A percentile compares a stretch with the other conserved stretches of the same genome.
phyloP scores from a whole-genome alignment of 176 grass and related monocot genomes.

The Oryza rufipogon region DNA sequence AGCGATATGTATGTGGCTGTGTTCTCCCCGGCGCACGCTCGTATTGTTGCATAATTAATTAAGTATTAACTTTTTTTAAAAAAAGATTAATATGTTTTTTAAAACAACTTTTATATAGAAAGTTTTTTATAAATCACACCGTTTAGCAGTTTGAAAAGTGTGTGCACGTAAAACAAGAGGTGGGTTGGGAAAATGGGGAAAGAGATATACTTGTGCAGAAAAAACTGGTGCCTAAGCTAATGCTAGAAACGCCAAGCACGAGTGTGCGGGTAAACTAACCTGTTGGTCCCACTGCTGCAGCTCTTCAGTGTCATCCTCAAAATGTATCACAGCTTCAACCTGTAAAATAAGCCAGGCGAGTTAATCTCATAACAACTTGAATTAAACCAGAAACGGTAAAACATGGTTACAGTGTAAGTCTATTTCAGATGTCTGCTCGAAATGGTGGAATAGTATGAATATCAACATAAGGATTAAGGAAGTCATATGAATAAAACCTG shows the following conservation, averaged over 20 bases:
- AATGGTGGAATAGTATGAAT: background rate
- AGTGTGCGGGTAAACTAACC: conserved; percentile 41
- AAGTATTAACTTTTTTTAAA: too few species aligned
- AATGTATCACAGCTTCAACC: conserved; percentile 99
- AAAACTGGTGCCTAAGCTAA: background rate
- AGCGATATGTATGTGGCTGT: background rate
- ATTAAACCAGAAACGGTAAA: background rate
- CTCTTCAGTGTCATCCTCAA: conserved; percentile 95
- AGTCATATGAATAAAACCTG: conserved; percentile 52
- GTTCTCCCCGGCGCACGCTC: too few species aligned
- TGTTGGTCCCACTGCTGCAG: conserved; percentile 97
- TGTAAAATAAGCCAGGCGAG: conserved; percentile 26
- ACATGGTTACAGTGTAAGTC: background rate
- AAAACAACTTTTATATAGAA: too few species aligned
- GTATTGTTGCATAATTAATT: too few species aligned
- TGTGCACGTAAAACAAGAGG: too few species aligned
- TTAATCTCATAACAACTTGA: background rate
- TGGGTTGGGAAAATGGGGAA: too few species aligned
- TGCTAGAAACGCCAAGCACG: background rate
- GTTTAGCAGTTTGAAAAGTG: too few species aligned
- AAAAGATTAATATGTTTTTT: too few species aligned
- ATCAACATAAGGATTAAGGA: background rate
- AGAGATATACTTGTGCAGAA: background rate
- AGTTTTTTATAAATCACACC: too few species aligned
- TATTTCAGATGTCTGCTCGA: background rate